These are phyloP conservation scores for Daedalea quercina DNA, from an alignment of 768 basidiomycete species.

Conservation along the genomic window DNA sequence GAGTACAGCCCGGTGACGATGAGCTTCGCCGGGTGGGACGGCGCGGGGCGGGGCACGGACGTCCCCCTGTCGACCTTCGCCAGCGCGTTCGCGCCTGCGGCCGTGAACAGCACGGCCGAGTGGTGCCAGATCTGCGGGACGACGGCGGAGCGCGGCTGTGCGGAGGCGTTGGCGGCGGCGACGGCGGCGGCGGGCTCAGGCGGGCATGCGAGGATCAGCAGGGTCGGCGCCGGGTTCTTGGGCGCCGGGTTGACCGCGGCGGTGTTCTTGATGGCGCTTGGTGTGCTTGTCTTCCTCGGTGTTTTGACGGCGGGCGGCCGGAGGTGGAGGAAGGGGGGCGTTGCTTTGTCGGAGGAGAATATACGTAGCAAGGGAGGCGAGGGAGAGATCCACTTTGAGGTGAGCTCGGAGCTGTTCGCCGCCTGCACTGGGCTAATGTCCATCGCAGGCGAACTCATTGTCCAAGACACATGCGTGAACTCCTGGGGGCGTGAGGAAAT, in stretches of 20 bases:
- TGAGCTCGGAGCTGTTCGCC: neutral
- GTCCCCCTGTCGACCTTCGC: slow-evolving; percentile 49
- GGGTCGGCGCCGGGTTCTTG: slow-evolving; percentile 61
- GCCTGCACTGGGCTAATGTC: too few species aligned
- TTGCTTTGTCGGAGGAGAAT: neutral
- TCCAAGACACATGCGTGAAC: neutral
- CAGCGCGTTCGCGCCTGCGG: slow-evolving; percentile 35
- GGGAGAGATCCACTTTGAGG: neutral
- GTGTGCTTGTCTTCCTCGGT: slow-evolving; percentile 11
- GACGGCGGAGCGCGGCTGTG: slow-evolving; percentile 51
- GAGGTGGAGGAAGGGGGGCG: neutral
- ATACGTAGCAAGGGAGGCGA: neutral
- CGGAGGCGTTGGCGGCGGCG: slow-evolving; percentile 33
- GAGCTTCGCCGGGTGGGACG: slow-evolving; percentile 32
- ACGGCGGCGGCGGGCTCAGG: neutral
- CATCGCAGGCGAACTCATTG: neutral
- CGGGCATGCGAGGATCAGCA: slow-evolving; percentile 33
- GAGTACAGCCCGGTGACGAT: slow-evolving; percentile 39
- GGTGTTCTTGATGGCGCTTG: slow-evolving; percentile 8
- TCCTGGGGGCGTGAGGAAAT: too few species aligned
- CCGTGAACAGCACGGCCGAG: slow-evolving; percentile 42
- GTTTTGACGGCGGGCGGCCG: neutral
- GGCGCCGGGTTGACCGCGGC: slow-evolving; percentile 41
- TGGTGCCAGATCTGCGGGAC: slow-evolving; percentile 62
- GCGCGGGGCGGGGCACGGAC: slow-evolving; percentile 31